Evolutionary conservation across 768 basidiomycete species (phyloP).

Genomic region (Xanthoconium purpureum): DNA sequence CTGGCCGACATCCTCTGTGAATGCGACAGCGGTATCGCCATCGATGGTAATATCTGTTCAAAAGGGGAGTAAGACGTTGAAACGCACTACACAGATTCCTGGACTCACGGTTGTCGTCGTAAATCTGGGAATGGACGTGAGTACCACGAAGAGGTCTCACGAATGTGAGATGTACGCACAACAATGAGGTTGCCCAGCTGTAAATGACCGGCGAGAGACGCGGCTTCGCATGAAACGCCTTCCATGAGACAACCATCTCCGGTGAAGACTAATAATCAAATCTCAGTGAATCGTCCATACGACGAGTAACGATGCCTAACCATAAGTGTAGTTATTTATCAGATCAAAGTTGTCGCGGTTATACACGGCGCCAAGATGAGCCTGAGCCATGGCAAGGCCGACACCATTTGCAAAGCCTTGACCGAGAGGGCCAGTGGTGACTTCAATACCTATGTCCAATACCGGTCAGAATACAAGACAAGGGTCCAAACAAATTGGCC

Average conservation of each 20-base stretch:
- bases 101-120: conserved; percentile 89
- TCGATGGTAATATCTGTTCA: conserved; percentile 89
- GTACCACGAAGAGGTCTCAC: conserved; percentile 7
- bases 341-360: conserved; percentile 83
- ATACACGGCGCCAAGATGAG: conserved; percentile 84
- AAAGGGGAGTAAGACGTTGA: conserved; percentile 5
- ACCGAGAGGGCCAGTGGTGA: conserved; percentile 94
- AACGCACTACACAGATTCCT: not conserved
- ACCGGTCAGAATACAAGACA: conserved; percentile 6
- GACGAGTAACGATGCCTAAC: conserved; percentile 36
- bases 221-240: conserved; percentile 91
- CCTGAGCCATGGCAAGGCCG: conserved; percentile 90
- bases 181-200: conserved; percentile 91
- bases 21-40: conserved; percentile 86
- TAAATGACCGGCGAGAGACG: conserved; percentile 90
- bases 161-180: conserved; percentile 44
- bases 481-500: not conserved
- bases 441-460: conserved; percentile 59
- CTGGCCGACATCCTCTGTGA: conserved; percentile 90
- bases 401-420: conserved; percentile 94
- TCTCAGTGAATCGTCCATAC: conserved; percentile 1
- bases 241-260: conserved; percentile 98
- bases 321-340: conserved; percentile 86
- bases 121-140: conserved; percentile 52
- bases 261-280: conserved; percentile 59